Evolutionary conservation across 257 asterid genomes (phyloP), one percentile per base, ranked within the genome.

Genomic region (Thymus mandschuricus): DNA sequence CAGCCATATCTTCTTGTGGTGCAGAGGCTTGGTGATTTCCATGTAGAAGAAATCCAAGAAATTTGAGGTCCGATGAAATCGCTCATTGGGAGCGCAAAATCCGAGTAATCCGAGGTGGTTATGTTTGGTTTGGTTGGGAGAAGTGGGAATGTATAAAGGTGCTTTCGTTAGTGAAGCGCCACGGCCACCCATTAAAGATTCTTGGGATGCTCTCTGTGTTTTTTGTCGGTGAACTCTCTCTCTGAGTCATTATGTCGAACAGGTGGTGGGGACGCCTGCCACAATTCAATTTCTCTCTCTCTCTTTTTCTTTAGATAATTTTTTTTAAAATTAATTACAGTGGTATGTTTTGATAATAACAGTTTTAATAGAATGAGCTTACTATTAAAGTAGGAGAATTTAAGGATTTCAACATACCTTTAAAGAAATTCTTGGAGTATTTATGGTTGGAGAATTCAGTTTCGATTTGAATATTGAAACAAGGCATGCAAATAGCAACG

Each of bases 1-100:
- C 31, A 81, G 80, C 92, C 92, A 86, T 81, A 21, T 21, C 21
- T 82, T 86, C 63, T 75, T 78, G 69, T 79, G 84, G 84, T 79
- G 88, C 55, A 81, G 29, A 10, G 84, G 82, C 35, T 79, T 73
- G 83, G 64, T 80, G 66, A 70, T 73, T 65, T 86, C 87, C 88
- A 85, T 85, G 62, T 69, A 66, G 48, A 52, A 64, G 56, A 52
- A 64, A 15, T 29, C 60, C 59, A 31, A 33, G 50, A 11, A 64
- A 55, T 34, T 29, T 33, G 49, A 13, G 64, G 48, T 58, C 44
- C 55, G 29, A 64, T n/a, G 11, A 48, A 72, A 52, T 73, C 45
- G 67, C 34, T 56, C 69, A 73, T 56, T 73, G 72, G 55, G 54
- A 71, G 76, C 60, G 44, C 65, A 41, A n/a, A 63, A 40, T 64